These are phyloP conservation scores for Salix brachista DNA, from an alignment of 345 rosid species.

Conservation along the genomic window DNA sequence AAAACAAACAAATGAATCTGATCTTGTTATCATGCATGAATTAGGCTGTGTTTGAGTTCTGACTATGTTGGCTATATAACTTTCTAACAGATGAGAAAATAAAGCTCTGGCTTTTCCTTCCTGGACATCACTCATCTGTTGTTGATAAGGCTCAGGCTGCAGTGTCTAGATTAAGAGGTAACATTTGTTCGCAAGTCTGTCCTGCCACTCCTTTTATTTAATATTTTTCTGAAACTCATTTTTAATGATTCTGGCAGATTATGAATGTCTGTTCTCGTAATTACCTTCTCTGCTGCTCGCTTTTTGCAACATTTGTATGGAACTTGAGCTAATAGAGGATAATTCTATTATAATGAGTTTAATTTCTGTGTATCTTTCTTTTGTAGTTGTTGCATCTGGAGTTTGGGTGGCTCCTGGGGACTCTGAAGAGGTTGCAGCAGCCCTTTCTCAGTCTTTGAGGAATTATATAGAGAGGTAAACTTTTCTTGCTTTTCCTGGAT, in stretches of 20 bases:
- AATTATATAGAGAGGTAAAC: slow-evolving; percentile 83
- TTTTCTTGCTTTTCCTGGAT: slow-evolving; percentile 19
- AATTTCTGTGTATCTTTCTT: slow-evolving; percentile 9
- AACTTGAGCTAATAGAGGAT: slow-evolving; percentile 3
- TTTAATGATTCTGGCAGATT: neutral
- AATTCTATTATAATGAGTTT: slow-evolving; percentile 1
- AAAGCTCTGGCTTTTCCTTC: slow-evolving; percentile 98
- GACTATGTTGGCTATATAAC: slow-evolving; percentile 4
- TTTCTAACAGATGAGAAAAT: slow-evolving; percentile 76
- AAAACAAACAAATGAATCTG: neutral
- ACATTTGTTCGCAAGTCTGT: neutral
- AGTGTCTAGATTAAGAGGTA: slow-evolving; percentile 85
- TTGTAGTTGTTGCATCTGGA: slow-evolving; percentile 86
- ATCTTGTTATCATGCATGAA: neutral
- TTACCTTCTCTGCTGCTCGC: neutral
- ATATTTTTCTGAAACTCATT: neutral
- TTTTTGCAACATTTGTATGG: neutral
- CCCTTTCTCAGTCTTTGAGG: slow-evolving; percentile 87
- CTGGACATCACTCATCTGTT: slow-evolving; percentile 69
- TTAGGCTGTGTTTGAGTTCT: neutral
- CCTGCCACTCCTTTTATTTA: neutral
- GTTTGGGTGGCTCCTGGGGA: slow-evolving; percentile 98
- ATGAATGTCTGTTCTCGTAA: neutral
- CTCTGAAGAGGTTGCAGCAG: slow-evolving; percentile 91
- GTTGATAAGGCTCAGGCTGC: slow-evolving; percentile 75